phyloP scores from a whole-genome alignment of 2,329 filamentous ascomycete species.

The Diaporthe nobilis region DNA sequence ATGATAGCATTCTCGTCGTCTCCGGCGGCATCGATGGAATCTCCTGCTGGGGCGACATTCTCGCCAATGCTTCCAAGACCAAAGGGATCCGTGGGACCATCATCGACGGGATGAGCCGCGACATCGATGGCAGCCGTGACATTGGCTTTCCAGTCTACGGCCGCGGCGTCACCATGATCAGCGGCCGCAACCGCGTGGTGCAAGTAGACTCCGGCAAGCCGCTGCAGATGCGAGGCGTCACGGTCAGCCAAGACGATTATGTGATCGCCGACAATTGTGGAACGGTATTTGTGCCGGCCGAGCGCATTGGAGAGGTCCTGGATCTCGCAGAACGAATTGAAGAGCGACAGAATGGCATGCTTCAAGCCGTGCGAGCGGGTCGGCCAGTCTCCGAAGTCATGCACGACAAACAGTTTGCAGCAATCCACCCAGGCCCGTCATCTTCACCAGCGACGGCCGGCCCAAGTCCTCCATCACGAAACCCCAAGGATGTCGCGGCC shows the following conservation, averaged over 20 bases:
- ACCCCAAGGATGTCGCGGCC: background rate
- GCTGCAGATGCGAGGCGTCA: slow-evolving; percentile 2
- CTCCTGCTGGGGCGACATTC: slow-evolving; percentile 10
- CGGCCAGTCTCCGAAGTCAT: background rate
- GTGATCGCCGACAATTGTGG: slow-evolving; percentile 5
- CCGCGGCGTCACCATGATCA: background rate
- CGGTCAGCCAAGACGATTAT: background rate
- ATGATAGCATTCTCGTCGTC: background rate
- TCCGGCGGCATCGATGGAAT: background rate
- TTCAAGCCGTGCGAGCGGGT: background rate
- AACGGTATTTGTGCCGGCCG: background rate
- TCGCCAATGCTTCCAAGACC: slow-evolving; percentile 10
- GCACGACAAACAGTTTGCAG: slow-evolving; percentile 20
- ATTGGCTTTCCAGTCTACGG: background rate
- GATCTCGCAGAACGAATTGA: background rate
- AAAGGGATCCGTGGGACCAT: slow-evolving; percentile 4
- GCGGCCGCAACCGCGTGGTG: background rate
- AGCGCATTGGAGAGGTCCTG: background rate
- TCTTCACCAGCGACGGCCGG: background rate
- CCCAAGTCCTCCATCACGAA: background rate
- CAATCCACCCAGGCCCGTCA: background rate
- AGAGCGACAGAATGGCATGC: background rate
- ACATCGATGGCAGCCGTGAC: slow-evolving; percentile 9
- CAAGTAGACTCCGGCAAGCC: background rate
- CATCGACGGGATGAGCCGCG: slow-evolving; percentile 13